Percentiles rank a stretch among this genome's conserved stretches.
Conservation (phyloP, 1,139 yeast species). For the Diutina sp. region DNA sequence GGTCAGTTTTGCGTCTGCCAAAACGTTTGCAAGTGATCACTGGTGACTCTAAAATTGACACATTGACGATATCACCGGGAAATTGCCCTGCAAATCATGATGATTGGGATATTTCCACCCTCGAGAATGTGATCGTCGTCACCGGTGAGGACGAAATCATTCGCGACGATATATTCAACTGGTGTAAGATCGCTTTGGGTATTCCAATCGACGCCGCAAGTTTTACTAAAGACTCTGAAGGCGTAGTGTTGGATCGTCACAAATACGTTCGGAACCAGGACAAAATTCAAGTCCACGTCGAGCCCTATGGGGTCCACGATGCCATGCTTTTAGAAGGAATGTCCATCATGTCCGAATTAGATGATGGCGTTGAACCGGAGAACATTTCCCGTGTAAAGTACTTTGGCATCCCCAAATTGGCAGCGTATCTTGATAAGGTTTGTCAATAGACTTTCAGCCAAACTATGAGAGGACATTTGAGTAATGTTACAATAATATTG, state of each 20-base stretch:
- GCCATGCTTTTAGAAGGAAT: slow-evolving; percentile 21
- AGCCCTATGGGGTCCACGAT: slow-evolving; percentile 36
- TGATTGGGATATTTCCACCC: slow-evolving; percentile 3
- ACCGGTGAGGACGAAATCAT: slow-evolving; percentile 3
- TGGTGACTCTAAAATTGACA: background rate
- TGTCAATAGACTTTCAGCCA: background rate
- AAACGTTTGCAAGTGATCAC: background rate
- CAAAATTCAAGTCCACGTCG: slow-evolving; percentile 15
- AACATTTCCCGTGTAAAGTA: background rate
- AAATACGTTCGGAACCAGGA: slow-evolving; percentile 3
- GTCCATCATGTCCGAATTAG: slow-evolving; percentile 5
- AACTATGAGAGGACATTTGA: too few species aligned
- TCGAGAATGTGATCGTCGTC: background rate
- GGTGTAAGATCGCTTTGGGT: background rate
- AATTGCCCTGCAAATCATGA: background rate
- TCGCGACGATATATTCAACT: slow-evolving; percentile 1
- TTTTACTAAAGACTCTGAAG: background rate
- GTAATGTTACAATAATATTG: too few species aligned
- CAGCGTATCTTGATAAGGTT: background rate
- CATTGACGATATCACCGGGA: background rate
- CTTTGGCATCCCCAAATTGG: background rate
- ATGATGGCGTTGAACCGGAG: background rate
- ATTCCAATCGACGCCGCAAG: background rate
- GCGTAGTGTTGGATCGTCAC: background rate
- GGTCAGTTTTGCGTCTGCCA: background rate